A percentile compares a stretch with the other conserved stretches of the same genome.
These are phyloP conservation scores for Geotrichum candidum DNA, from an alignment of 1,139 yeast genomes.

Conservation along the genomic window DNA sequence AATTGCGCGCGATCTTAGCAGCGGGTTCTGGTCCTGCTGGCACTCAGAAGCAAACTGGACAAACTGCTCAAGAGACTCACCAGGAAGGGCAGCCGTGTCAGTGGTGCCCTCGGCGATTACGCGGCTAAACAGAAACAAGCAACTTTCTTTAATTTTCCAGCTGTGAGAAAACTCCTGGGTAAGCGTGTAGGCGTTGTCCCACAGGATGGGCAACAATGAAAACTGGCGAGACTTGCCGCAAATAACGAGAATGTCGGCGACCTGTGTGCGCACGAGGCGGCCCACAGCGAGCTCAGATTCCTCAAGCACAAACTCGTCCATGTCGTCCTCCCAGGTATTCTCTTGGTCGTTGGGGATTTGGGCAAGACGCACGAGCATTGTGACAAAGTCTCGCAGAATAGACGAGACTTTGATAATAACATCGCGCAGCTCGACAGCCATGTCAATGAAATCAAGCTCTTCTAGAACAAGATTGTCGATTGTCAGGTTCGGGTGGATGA, in stretches of 20 bases:
- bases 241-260: conserved; percentile 22
- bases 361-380: conserved; percentile 21
- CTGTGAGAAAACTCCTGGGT: background rate
- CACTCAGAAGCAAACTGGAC: conserved; percentile 14
- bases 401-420: conserved; percentile 8
- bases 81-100: conserved; percentile 15
- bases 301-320: conserved; percentile 63
- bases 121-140: conserved; percentile 18
- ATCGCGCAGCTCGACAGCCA: conserved; percentile 12
- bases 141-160: conserved; percentile 20
- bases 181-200: conserved; percentile 10
- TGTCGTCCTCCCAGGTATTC: conserved; percentile 44
- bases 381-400: conserved; percentile 18
- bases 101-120: conserved; percentile 18
- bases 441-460: conserved; percentile 14
- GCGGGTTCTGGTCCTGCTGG: conserved; percentile 13
- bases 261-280: conserved; percentile 26
- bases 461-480: conserved; percentile 12
- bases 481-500: conserved; percentile 19
- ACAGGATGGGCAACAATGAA: conserved; percentile 9
- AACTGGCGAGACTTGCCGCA: conserved; percentile 16
- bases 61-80: conserved; percentile 17
- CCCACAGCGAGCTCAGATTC: conserved; percentile 58
- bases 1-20: conserved; percentile 26
- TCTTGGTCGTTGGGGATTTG: conserved; percentile 30